Evolutionary conservation across 108 stramenopile species (phyloP).

Genomic region (Cyclotella atomus): DNA sequence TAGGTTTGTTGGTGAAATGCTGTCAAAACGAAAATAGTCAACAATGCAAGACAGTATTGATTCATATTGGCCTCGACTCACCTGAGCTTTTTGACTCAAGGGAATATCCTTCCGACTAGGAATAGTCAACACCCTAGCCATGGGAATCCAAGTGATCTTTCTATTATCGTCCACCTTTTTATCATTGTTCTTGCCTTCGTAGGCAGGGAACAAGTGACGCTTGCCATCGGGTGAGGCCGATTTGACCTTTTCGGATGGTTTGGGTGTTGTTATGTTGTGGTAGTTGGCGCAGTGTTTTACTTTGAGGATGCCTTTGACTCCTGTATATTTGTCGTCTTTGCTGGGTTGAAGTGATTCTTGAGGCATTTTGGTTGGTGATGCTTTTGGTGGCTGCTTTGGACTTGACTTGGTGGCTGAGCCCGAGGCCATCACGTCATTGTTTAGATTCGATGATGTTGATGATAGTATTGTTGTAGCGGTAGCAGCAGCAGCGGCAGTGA

Average conservation of each 20-base stretch:
- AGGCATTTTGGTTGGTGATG: background rate
- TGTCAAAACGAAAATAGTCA: background rate
- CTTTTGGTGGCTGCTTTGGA: too few relatives aligned
- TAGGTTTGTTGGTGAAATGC: background rate
- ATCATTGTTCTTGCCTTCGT: constrained; percentile 15
- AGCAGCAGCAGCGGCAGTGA: too few relatives aligned
- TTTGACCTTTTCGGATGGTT: constrained; percentile 13
- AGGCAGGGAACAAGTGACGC: constrained; percentile 40
- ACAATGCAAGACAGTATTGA: background rate
- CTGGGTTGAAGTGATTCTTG: background rate
- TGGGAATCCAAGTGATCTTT: constrained; percentile 67
- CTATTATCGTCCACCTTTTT: constrained; percentile 15
- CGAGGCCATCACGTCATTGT: background rate
- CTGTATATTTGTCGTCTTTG: background rate
- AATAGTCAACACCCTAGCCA: constrained; percentile 84
- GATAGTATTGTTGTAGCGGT: background rate
- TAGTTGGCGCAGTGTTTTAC: constrained; percentile 12
- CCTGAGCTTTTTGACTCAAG: constrained; percentile 52
- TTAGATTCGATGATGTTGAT: background rate
- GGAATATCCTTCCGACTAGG: constrained; percentile 73
- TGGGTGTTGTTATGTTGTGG: constrained; percentile 5
- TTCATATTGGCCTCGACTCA: background rate
- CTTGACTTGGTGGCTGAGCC: too few relatives aligned
- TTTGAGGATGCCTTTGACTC: constrained; percentile 32
- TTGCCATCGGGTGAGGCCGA: constrained; percentile 35